These are phyloP conservation scores for Clitopilus hobsonii DNA, from an alignment of 768 basidiomycete species.

Conservation along the genomic window DNA sequence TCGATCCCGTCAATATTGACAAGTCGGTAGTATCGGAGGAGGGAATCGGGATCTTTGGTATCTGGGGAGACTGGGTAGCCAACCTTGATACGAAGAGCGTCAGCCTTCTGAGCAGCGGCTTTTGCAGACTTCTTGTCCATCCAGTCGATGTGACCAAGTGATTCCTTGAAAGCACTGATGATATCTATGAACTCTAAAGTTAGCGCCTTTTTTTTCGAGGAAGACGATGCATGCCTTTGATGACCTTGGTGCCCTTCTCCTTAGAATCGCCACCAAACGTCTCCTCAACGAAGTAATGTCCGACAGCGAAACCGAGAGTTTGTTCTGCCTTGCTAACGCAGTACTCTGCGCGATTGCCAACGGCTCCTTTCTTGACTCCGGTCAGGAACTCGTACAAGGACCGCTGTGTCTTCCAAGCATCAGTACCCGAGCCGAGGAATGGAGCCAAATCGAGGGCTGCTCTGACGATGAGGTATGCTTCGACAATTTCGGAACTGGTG, in stretches of 20 bases:
- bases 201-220: background rate
- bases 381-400: constrained; percentile 65
- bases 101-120: constrained; percentile 84
- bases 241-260: constrained; percentile 77
- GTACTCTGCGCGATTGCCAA: constrained; percentile 79
- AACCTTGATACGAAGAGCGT: constrained; percentile 84
- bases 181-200: constrained; percentile 46
- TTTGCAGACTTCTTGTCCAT: constrained; percentile 82
- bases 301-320: constrained; percentile 83
- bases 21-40: constrained; percentile 69
- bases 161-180: constrained; percentile 76
- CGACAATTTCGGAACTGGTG: constrained; percentile 67
- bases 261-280: constrained; percentile 78
- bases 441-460: constrained; percentile 65
- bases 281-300: constrained; percentile 83
- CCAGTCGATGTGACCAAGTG: constrained; percentile 76
- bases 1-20: constrained; percentile 60
- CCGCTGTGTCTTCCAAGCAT: constrained; percentile 74
- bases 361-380: constrained; percentile 84
- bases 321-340: constrained; percentile 72
- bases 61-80: constrained; percentile 90
- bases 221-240: constrained; percentile 47
- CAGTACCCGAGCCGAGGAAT: constrained; percentile 68
- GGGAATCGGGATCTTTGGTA: constrained; percentile 62
- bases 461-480: constrained; percentile 84